Evolutionary conservation across 169 alveolate species (phyloP), one percentile per base, ranked within the genome.

Genomic region (Eimeria falciformis): DNA sequence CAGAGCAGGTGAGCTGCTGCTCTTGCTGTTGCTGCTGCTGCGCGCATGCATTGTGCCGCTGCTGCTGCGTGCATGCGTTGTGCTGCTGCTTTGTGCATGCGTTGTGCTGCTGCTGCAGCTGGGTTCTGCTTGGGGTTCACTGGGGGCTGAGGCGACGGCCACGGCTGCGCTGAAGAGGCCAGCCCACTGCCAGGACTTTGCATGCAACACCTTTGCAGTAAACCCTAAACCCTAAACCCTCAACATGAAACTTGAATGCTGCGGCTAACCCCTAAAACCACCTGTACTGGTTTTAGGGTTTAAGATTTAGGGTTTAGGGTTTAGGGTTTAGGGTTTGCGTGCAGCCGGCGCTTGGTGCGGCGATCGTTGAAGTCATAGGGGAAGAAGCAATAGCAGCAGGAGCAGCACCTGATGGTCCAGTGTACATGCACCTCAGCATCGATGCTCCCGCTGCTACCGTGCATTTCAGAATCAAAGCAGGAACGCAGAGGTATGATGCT

Each of bases 141-240:
- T 66, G 46, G 47, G 47, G 3, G 78, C 47, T 6, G 78, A 66
- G 46, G 78, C 78, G 5, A 46, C 78, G 6, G 78, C 78, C 3
- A 29, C 78, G 9, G 40, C 78, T 18, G 18, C 78, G 46, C 46
- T 66, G 78, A 40, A 27, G 78, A 5, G 78, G 78, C 78, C 78
- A 12, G 18, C 6, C 47, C 55, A 25, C 3, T 9, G 5, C 83
- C 9, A 7, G 18, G 29, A 71, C 17, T 43, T 40, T 37, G 50
- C 21, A n/a, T 45, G 21, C 17, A 29, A 27, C 18, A 37, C 83
- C 23, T 43, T 18, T 40, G 12, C 84, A 25, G 56, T 69, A 69
- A 69, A 37, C 82, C 55, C 82, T 33, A 69, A 69, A 14, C 77
- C 77, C 77, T 65, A 65, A 65, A 65, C 77, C 77, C 77, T 65